Base-by-base conservation (phyloP, 2,329 filamentous ascomycete genomes). In the Magnaporthales sp. region DNA sequence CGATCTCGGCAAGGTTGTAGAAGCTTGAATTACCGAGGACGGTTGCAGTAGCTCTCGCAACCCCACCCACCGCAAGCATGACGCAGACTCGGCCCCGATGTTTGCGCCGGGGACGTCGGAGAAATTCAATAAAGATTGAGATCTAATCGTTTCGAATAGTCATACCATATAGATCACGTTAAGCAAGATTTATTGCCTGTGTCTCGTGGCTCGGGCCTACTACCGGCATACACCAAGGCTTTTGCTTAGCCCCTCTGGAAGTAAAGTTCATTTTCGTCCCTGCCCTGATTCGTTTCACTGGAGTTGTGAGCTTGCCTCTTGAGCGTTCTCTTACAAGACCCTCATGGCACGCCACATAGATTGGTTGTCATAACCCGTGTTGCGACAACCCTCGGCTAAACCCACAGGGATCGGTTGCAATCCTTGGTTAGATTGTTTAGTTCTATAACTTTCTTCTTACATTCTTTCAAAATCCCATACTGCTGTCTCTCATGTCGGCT, bases 401-500 rank as follows among this genome's bases (percentile, higher is more conserved):
- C 13, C 13, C 19, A 38, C 32, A 19, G 19, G 32, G 32, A 11
- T 15, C 6, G 13, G 32, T 19, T 11, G 32, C 13, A 3, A 38
- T 38, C 2, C 32, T 38, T n/a, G 15, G n/a, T 46, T 2, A 7
- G 19, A 6, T 46, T 19, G 38, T 7, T 46, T 19, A n/a, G 38
- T 46, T n/a, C 32, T 19, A 46, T 7, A 19, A 19, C 38, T 46
- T 19, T 19, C n/a, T 11, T 6, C n/a, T n/a, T 38, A 3, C 38
- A 46, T 38, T 11, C 15, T 46, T 7, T 19, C 15, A 46, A n/a
- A n/a, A n/a, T 6, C 15, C 38, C 38, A 6, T 38, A 15, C 10
- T 1, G 19, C 51, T 10, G 4, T 58, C 30, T 22, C 13, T 29
- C 31, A 65, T 13, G 11, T 54, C 66, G 67, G 77, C 22, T 71